These are phyloP conservation scores for Globisporangium takayamanum DNA, from an alignment of 352 stramenopile species.

Conservation along the genomic window DNA sequence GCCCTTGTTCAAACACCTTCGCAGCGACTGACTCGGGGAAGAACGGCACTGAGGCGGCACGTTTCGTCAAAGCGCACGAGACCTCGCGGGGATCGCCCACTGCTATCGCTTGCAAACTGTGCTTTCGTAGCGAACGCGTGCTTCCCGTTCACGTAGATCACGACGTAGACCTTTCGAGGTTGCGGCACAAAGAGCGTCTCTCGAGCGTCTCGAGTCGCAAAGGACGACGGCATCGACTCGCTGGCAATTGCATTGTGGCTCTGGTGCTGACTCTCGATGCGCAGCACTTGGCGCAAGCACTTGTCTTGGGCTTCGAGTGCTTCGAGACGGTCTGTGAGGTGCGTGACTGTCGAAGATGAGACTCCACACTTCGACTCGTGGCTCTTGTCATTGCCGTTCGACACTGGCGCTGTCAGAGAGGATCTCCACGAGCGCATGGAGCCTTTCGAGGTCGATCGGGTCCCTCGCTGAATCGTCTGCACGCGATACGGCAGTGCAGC, in stretches of 20 bases:
- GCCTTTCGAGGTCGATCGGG: constrained; percentile 24
- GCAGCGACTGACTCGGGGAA: constrained; percentile 44
- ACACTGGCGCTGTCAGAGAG: constrained; percentile 5
- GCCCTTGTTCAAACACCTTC: constrained; percentile 40
- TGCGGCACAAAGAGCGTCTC: background rate
- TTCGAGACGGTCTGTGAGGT: constrained; percentile 25
- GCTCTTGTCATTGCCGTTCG: background rate
- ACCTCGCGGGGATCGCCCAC: constrained; percentile 7
- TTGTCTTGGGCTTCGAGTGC: constrained; percentile 29
- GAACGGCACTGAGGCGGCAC: constrained; percentile 37
- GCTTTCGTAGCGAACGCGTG: constrained; percentile 27
- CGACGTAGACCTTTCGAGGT: constrained; percentile 25
- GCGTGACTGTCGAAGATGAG: background rate
- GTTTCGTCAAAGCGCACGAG: constrained; percentile 42
- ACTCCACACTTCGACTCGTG: too few relatives aligned
- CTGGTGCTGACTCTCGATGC: constrained; percentile 5
- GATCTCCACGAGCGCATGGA: constrained; percentile 42
- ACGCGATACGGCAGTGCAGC: constrained; percentile 7
- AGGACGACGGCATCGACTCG: too few relatives aligned
- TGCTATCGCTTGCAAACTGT: background rate
- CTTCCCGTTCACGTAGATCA: constrained; percentile 35
- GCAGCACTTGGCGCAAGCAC: constrained; percentile 22
- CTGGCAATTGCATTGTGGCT: background rate
- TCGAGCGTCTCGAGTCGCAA: background rate
- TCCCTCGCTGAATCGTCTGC: constrained; percentile 18